Conservation (phyloP, 2,329 filamentous ascomycete species). For the Sphaerostilbella broomeana region DNA sequence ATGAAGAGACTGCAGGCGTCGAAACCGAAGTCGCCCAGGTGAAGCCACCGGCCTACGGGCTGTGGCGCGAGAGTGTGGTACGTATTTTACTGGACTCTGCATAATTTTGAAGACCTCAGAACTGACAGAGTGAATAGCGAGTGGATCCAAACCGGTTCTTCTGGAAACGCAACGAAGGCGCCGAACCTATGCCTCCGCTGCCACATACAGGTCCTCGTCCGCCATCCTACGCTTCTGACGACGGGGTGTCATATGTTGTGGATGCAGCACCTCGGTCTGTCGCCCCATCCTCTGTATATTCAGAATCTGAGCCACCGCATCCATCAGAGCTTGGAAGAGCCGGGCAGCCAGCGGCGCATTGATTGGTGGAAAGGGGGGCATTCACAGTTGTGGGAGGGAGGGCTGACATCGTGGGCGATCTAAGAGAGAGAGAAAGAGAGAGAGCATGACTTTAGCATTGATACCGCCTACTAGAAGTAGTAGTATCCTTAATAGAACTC, state of each 20-base stretch:
- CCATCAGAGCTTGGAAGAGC: conserved; percentile 38
- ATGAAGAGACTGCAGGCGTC: conserved; percentile 60
- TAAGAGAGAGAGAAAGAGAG: too few relatives aligned
- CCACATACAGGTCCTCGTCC: conserved; percentile 44
- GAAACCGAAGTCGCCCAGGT: conserved; percentile 50
- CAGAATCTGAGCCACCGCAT: conserved; percentile 40
- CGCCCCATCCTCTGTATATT: conserved; percentile 47
- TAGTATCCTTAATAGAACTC: too few relatives aligned
- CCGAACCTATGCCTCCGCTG: conserved; percentile 19
- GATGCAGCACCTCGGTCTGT: conserved; percentile 56
- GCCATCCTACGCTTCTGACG: conserved; percentile 70
- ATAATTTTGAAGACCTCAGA: background rate
- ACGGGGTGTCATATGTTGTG: conserved; percentile 66
- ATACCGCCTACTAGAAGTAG: too few relatives aligned
- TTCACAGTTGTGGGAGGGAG: too few relatives aligned
- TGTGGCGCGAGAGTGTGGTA: conserved; percentile 79
- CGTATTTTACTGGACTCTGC: conserved; percentile 29
- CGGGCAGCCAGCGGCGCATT: conserved; percentile 4
- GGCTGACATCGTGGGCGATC: too few relatives aligned
- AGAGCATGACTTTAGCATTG: too few relatives aligned
- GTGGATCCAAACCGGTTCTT: conserved; percentile 76
- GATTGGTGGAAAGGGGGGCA: conserved; percentile 7
- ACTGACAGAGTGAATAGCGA: conserved; percentile 38
- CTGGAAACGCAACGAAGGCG: conserved; percentile 61
- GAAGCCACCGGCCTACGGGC: conserved; percentile 76